These are phyloP conservation scores for Apiotrichum porosum DNA, from an alignment of 1,284 basidiomycete species.

Conservation along the genomic window DNA sequence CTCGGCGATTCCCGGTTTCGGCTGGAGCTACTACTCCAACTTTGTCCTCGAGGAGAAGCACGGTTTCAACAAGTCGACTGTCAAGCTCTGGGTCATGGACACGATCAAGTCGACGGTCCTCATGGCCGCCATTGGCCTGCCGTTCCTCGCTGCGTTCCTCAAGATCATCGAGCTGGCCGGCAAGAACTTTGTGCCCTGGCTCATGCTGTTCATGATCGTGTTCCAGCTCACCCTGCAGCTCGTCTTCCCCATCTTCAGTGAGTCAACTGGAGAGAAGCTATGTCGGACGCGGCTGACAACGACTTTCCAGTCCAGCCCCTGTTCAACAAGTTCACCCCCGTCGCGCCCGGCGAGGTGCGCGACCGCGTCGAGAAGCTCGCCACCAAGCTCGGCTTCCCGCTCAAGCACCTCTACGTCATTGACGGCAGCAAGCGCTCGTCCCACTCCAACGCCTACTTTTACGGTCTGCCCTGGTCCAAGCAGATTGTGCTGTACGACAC, in stretches of 20 bases:
- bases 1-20: slow-evolving; percentile 64
- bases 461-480: slow-evolving; percentile 89
- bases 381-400: slow-evolving; percentile 77
- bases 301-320: slow-evolving; percentile 70
- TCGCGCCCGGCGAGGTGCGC: slow-evolving; percentile 67
- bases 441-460: slow-evolving; percentile 94
- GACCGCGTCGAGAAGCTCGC: slow-evolving; percentile 70
- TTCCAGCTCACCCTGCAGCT: slow-evolving; percentile 83
- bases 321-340: slow-evolving; percentile 92
- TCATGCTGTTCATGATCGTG: slow-evolving; percentile 77
- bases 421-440: slow-evolving; percentile 93
- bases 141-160: slow-evolving; percentile 81
- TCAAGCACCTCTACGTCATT: slow-evolving; percentile 93
- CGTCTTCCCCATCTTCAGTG: slow-evolving; percentile 74
- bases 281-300: no score
- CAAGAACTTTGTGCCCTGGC: slow-evolving; percentile 77
- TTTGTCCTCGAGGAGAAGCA: slow-evolving; percentile 93
- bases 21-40: slow-evolving; percentile 74
- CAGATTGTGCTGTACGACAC: slow-evolving; percentile 98
- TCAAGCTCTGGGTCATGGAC: slow-evolving; percentile 68
- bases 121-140: slow-evolving; percentile 71
- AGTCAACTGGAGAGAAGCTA: no score
- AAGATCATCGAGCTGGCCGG: slow-evolving; percentile 91
- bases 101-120: slow-evolving; percentile 74
- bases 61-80: slow-evolving; percentile 94